Percentiles rank a stretch among this genome's conserved stretches.
Evolutionary conservation across 139 green algal species (phyloP).

Genomic region (Chlamydomonas incerta): DNA sequence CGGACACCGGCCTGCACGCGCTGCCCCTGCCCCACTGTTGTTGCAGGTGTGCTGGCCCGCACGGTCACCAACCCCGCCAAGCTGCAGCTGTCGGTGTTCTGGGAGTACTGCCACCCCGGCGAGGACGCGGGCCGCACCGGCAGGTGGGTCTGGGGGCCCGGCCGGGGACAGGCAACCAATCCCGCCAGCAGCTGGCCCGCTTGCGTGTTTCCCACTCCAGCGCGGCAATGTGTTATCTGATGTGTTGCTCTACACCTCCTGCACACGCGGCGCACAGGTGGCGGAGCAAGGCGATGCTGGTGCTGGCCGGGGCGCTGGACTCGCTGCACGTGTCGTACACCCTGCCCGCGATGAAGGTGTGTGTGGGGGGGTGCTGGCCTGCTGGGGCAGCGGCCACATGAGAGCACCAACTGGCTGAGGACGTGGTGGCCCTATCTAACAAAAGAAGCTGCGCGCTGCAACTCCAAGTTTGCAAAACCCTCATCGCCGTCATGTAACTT

Average conservation of each 20-base stretch:
- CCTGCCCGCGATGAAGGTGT: slow-evolving; percentile 22
- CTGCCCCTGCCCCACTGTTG: too few relatives aligned
- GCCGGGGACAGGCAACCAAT: too few relatives aligned
- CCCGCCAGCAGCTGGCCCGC: too few relatives aligned
- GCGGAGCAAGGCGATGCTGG: slow-evolving; percentile 32
- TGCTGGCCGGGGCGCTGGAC: slow-evolving; percentile 24
- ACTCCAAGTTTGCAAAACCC: too few relatives aligned
- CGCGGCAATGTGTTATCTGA: not conserved
- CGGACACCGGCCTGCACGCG: too few relatives aligned
- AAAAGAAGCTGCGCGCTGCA: too few relatives aligned
- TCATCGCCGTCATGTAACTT: not conserved
- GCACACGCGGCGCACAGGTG: not conserved
- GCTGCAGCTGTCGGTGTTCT: slow-evolving; percentile 22
- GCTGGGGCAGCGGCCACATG: too few relatives aligned
- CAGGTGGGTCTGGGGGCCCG: not conserved
- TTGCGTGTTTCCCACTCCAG: not conserved
- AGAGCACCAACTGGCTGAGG: too few relatives aligned
- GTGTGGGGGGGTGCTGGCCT: too few relatives aligned
- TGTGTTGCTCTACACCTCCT: not conserved
- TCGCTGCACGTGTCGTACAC: not conserved
- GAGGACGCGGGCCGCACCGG: slow-evolving; percentile 28
- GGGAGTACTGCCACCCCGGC: slow-evolving; percentile 45
- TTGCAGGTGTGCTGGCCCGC: slow-evolving; percentile 3
- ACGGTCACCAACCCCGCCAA: slow-evolving; percentile 37
- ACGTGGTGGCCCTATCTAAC: too few relatives aligned